Conservation (phyloP, 768 basidiomycete species). For the Boletus rufocinnamomeus region DNA sequence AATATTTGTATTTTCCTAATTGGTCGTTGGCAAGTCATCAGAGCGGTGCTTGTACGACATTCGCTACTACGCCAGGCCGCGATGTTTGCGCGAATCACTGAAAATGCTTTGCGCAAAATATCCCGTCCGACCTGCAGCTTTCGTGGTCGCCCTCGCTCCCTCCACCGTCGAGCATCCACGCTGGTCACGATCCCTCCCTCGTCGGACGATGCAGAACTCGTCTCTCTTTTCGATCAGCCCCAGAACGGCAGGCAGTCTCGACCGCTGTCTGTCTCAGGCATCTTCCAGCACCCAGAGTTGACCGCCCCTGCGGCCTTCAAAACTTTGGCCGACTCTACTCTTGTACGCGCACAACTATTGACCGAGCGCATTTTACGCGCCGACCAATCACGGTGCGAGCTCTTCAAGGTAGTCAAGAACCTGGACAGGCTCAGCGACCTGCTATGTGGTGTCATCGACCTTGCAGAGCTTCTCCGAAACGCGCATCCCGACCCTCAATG, state of each 20-base stretch:
- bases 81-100: slow-evolving; percentile 42
- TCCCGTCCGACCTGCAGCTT: slow-evolving; percentile 40
- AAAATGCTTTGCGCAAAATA: slow-evolving; percentile 44
- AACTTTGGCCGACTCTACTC: slow-evolving; percentile 74
- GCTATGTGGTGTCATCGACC: slow-evolving; percentile 94
- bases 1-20: slow-evolving; percentile 19
- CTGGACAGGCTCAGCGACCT: slow-evolving; percentile 95
- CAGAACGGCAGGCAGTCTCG: slow-evolving; percentile 38
- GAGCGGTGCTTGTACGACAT: not conserved
- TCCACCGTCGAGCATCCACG: slow-evolving; percentile 39
- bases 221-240: slow-evolving; percentile 73
- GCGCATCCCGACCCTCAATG: slow-evolving; percentile 87
- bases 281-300: slow-evolving; percentile 81
- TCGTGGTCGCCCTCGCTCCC: slow-evolving; percentile 37
- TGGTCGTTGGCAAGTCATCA: slow-evolving; percentile 1
- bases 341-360: slow-evolving; percentile 76
- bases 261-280: slow-evolving; percentile 62
- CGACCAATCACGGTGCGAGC: slow-evolving; percentile 68
- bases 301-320: slow-evolving; percentile 68
- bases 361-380: slow-evolving; percentile 83
- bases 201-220: slow-evolving; percentile 63
- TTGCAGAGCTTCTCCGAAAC: slow-evolving; percentile 91
- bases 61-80: not conserved
- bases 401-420: slow-evolving; percentile 90
- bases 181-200: slow-evolving; percentile 57